Percentiles rank a stretch among this genome's conserved stretches.
Evolutionary conservation across 768 basidiomycete genomes (phyloP).

Genomic region (Mycena kentingensis): DNA sequence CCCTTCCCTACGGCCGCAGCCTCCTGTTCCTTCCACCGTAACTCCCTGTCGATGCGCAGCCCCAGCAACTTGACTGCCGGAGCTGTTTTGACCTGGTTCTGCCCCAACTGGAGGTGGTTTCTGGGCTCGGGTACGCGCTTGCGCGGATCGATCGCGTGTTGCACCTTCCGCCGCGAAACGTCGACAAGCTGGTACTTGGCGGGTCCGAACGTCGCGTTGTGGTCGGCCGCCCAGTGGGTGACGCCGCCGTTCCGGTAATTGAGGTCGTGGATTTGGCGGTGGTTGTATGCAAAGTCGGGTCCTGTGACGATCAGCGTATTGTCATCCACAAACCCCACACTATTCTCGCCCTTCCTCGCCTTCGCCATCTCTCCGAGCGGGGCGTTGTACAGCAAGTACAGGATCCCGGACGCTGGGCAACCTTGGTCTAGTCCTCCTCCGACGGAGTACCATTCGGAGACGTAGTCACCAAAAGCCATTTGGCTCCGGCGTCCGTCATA

Average conservation of each 20-base stretch:
- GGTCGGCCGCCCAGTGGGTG: neutral
- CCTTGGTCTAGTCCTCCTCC: slow-evolving; percentile 31
- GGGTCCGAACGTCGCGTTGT: neutral
- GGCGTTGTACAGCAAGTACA: slow-evolving; percentile 29
- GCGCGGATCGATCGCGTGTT: slow-evolving; percentile 4
- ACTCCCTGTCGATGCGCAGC: slow-evolving; percentile 31
- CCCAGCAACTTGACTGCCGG: slow-evolving; percentile 32
- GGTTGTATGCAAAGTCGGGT: neutral
- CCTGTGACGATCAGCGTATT: neutral
- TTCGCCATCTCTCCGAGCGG: neutral
- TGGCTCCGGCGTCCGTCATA: slow-evolving; percentile 23
- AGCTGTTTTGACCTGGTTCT: slow-evolving; percentile 21
- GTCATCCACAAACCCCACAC: too few species aligned
- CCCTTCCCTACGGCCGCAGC: slow-evolving; percentile 23
- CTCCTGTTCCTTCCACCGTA: slow-evolving; percentile 29
- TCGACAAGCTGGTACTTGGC: slow-evolving; percentile 23
- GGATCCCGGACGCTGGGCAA: slow-evolving; percentile 25
- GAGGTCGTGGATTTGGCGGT: neutral
- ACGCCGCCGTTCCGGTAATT: neutral
- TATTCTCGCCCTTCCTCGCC: too few species aligned
- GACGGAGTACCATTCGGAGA: slow-evolving; percentile 20
- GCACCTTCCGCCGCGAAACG: neutral
- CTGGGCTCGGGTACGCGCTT: slow-evolving; percentile 3
- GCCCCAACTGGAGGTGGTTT: slow-evolving; percentile 6
- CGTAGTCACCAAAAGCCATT: slow-evolving; percentile 31